A percentile compares a stretch with the other conserved stretches of the same genome.
These are phyloP conservation scores for Gynostemma pentaphyllum DNA, from an alignment of 306 rosid genomes.

Conservation along the genomic window DNA sequence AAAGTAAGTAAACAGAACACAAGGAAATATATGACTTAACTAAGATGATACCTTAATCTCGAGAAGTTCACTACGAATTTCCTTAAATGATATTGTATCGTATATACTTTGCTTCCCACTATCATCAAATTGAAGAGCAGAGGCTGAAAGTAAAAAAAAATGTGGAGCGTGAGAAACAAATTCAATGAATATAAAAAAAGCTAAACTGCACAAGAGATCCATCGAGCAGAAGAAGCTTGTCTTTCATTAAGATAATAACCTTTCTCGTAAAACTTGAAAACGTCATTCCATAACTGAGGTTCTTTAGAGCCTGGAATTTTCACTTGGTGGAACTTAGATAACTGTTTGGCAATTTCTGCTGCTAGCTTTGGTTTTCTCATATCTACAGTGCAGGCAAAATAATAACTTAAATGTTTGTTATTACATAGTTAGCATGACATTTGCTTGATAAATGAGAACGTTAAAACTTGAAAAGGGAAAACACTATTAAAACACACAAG, in stretches of 20 bases:
- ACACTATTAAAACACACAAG: not conserved
- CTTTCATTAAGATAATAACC: conserved; percentile 30
- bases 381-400: conserved; percentile 39
- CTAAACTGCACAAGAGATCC: not conserved
- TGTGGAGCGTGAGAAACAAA: conserved; percentile 7
- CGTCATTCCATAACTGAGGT: conserved; percentile 84
- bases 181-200: not conserved
- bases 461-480: not conserved
- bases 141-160: conserved; percentile 35
- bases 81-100: conserved; percentile 48
- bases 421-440: conserved; percentile 15
- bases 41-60: conserved; percentile 52
- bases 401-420: conserved; percentile 14
- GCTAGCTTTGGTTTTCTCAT: conserved; percentile 66
- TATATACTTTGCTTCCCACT: conserved; percentile 38
- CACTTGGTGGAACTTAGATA: conserved; percentile 58
- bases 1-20: not conserved
- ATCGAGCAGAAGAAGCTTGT: conserved; percentile 2
- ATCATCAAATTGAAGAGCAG: conserved; percentile 66
- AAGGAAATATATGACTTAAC: conserved; percentile 5
- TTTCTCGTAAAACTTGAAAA: conserved; percentile 59
- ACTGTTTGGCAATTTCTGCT: conserved; percentile 65
- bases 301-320: conserved; percentile 82
- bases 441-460: not conserved
- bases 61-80: conserved; percentile 43